phyloP scores from a whole-genome alignment of 495 filamentous ascomycete species.

The Hyaloscypha bicolor region DNA sequence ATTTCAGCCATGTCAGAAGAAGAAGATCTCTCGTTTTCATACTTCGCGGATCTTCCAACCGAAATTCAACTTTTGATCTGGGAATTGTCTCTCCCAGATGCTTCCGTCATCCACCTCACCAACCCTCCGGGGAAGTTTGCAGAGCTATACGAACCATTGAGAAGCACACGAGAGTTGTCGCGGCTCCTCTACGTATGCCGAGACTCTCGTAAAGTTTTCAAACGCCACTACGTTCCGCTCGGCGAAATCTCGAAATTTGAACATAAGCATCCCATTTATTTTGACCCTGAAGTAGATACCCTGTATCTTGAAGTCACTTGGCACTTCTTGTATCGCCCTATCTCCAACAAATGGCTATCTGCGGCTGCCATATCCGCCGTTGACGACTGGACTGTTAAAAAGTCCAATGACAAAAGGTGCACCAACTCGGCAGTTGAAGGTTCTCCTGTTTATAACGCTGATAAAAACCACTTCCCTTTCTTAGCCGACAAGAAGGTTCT shows the following conservation, averaged over 20 bases:
- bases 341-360: neutral
- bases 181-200: neutral
- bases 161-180: neutral
- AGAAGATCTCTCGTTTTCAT: too few relatives aligned
- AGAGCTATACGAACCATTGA: neutral
- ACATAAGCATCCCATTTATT: neutral
- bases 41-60: too few relatives aligned
- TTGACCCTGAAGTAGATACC: neutral
- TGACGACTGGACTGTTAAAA: neutral
- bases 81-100: neutral
- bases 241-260: neutral
- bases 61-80: too few relatives aligned
- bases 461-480: neutral
- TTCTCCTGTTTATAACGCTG: neutral
- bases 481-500: neutral
- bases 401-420: neutral
- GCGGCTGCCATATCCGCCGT: neutral
- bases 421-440: neutral
- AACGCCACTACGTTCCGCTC: neutral
- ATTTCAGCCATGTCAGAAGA: too few relatives aligned
- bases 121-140: neutral
- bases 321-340: neutral
- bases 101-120: neutral
- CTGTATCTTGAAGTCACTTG: neutral
- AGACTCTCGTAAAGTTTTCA: neutral